Evolutionary conservation across 306 rosid species (phyloP), one percentile per base, ranked within the genome.

Genomic region (Phaseolus lunatus): DNA sequence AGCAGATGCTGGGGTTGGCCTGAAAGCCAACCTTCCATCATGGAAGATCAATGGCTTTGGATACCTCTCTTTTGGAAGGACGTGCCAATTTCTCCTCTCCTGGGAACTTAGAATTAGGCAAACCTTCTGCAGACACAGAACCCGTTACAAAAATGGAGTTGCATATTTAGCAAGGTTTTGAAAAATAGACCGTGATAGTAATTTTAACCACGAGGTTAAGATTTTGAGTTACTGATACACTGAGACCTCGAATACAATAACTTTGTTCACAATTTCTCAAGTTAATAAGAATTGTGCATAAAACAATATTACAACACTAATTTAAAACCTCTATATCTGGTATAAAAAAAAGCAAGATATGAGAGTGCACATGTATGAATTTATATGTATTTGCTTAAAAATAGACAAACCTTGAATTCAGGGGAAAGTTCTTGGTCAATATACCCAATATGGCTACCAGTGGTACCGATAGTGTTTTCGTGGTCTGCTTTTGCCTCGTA

Each of bases 1-100:
- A 57, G 84, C 76, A 41, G 87, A 85, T 10, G 59, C 18, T 27
- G 75, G 80, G 61, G 88, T 85, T 68, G 97, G 93, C 27, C 77
- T 87, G 70, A 92, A 83, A 52, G 93, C 91, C 57, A 90, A 69
- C 82, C 97, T 88, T 77, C 97, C 95, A 78, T 92, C 97, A 71
- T 92, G 97, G 84, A 92, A 92, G 20, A 90, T 83, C 83, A 92
- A 39, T 31, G 89, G 83, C 64, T 88, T 85, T 1, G 87, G 93
- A 78, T 85, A 84, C 20, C 74, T 84, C 41, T 84, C 85, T 77
- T 83, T 88, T n/a, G 91, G 87, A 37, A 90, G 87, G 29, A 43
- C 80, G 15, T 71, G 78, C 91, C 90, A 84, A 5, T 49, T 84
- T 70, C 83, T 88, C 73, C 87, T 92, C 82, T 90, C 93, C 58